Conservation (phyloP, 129 eudicot species). For the Flaveria bidentis region DNA sequence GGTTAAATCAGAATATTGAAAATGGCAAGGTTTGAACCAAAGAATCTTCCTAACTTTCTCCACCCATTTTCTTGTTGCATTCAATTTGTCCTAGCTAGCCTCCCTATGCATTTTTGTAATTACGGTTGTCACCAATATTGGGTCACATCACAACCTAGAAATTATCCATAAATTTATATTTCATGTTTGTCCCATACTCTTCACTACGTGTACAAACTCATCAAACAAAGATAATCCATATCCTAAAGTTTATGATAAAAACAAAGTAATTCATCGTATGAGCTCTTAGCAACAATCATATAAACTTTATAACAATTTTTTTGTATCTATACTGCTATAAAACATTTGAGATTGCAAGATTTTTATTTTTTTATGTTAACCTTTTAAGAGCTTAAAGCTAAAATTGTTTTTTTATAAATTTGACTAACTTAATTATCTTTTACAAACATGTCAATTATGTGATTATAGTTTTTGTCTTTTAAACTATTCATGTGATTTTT, state of each 20-base stretch:
- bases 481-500: no score
- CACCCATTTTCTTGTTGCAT: constrained; percentile 56
- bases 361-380: no score
- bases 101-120: constrained; percentile 21
- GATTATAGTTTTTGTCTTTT: no score
- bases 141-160: constrained; percentile 31
- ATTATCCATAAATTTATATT: constrained; percentile 12
- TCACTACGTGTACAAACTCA: constrained; percentile 10
- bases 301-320: neutral
- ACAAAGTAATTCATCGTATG: neutral
- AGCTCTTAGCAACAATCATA: neutral
- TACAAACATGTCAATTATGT: no score
- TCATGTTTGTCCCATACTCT: constrained; percentile 18
- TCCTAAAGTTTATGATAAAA: neutral
- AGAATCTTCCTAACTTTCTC: constrained; percentile 74
- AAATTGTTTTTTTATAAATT: no score
- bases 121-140: constrained; percentile 21
- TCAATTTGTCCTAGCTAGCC: constrained; percentile 28
- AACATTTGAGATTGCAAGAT: no score
- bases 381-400: no score
- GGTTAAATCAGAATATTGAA: constrained; percentile 35
- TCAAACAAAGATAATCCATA: neutral
- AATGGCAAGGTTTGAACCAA: constrained; percentile 40
- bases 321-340: no score
- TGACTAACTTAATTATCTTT: no score